These are phyloP conservation scores for Pseudocercospora crystallina DNA, from an alignment of 2,329 filamentous ascomycete species.

Conservation along the genomic window DNA sequence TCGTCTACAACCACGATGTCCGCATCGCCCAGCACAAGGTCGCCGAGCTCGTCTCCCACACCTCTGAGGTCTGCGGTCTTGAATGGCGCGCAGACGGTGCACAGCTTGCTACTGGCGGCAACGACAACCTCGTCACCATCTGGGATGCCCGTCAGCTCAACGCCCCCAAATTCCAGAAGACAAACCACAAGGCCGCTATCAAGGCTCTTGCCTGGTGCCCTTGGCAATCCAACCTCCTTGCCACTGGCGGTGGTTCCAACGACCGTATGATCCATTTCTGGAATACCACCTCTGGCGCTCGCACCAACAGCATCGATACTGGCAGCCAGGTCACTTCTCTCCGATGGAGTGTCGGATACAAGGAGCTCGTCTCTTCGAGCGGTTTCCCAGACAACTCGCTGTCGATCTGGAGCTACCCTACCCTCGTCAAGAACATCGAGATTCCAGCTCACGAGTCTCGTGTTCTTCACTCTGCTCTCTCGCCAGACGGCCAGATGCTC, in stretches of 20 bases:
- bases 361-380: constrained; percentile 95
- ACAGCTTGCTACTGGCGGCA: constrained; percentile 94
- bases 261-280: constrained; percentile 99
- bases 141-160: constrained; percentile 94
- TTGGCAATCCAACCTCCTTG: constrained; percentile 96
- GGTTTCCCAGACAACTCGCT: constrained; percentile 99
- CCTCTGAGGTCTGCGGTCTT: constrained; percentile 94
- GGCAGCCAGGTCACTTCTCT: constrained; percentile 96
- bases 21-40: constrained; percentile 97
- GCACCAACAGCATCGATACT: constrained; percentile 98
- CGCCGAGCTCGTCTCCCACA: constrained; percentile 94
- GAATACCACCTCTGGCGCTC: constrained; percentile 96
- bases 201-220: constrained; percentile 99
- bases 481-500: constrained; percentile 96
- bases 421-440: constrained; percentile 93
- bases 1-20: constrained; percentile 98
- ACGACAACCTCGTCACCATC: constrained; percentile 98
- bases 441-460: constrained; percentile 96
- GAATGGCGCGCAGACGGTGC: constrained; percentile 97
- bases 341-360: constrained; percentile 94
- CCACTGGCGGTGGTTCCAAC: constrained; percentile 92
- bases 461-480: constrained; percentile 93
- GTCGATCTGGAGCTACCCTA: constrained; percentile 99
- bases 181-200: constrained; percentile 97
- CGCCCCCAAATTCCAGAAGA: constrained; percentile 98